Evolutionary conservation across 176 grass and related monocot species (phyloP), one percentile per base, ranked within the genome.

Genomic region (Musa troglodytarum): DNA sequence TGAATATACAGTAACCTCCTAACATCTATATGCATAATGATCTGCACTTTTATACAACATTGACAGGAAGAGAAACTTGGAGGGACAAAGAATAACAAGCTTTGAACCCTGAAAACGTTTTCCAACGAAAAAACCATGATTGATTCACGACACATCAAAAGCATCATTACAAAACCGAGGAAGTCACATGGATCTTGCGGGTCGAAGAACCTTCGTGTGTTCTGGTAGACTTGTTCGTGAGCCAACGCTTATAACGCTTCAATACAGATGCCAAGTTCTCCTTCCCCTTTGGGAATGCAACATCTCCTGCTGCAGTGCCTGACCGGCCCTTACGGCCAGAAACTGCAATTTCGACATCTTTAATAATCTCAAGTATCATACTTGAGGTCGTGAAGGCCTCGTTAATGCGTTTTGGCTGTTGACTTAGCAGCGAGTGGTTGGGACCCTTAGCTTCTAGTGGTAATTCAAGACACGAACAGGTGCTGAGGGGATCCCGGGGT

Each of bases 201-300:
- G 29, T 34, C 29, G 78, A n/a, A 53, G 50, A 52, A 64, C 6
- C 57, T 73, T 80, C 69, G 2, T 72, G 68, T 43, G 56, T 52
- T 63, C 56, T 8, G 8, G 53, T 21, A 28, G 71, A 76, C 82
- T 87, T 98, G 86, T 80, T 89, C 2, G 87, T 78, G 20, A 99
- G 86, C 80, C 90, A 81, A 34, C 96, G 80, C 79, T 95, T 95
- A 76, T 99, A 99, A 16, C 96, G 90, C 83, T 99, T 99, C 17
- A 99, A 85, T 11, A 99, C 96, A 19, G 96, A 99, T 15, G 91
- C 91, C 81, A 99, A 81, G 86, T 99, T 99, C 71, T 99, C 96
- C 86, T 99, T 99, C 11, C 96, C 96, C 82, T 92, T 99, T 49
- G 96, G 96, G 64, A 99, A 99, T 53, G 96, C 96, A 19, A 99